phyloP scores from a whole-genome alignment of 768 basidiomycete genomes.

The Hygrocybe coccinea region DNA sequence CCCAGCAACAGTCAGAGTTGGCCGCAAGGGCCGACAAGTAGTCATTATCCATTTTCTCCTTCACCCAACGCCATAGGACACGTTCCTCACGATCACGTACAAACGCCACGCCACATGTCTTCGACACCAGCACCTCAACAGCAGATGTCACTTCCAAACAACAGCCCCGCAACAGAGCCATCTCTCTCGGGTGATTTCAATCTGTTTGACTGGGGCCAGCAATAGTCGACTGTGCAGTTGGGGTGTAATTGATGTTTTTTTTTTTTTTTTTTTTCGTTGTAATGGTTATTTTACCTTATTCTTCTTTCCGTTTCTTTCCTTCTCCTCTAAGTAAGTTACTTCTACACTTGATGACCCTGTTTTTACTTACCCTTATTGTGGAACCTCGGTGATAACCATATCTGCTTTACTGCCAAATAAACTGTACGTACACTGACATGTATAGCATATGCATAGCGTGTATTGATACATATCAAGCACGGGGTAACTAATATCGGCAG shows the following conservation, averaged over 20 bases:
- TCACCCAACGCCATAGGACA: conserved; percentile 30
- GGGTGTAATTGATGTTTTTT: conserved; percentile 20
- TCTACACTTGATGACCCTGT: conserved; percentile 18
- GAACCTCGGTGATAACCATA: not conserved
- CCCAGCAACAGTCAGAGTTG: conserved; percentile 33
- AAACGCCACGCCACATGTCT: conserved; percentile 47
- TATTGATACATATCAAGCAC: not conserved
- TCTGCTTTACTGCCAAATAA: not conserved
- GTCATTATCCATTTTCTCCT: conserved; percentile 37
- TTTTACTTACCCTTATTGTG: conserved; percentile 7
- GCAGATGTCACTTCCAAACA: conserved; percentile 31
- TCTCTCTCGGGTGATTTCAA: conserved; percentile 48
- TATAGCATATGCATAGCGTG: not conserved
- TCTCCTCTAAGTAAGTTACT: too few relatives aligned
- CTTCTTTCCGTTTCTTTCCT: conserved; percentile 8
- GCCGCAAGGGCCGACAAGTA: conserved; percentile 18
- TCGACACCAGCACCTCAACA: conserved; percentile 44
- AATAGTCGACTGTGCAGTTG: conserved; percentile 27
- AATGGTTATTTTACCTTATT: conserved; percentile 15
- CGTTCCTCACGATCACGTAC: conserved; percentile 28
- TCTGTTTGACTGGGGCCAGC: conserved; percentile 54
- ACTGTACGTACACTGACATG: not conserved
- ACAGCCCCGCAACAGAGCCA: conserved; percentile 40
- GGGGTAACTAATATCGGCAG: too few relatives aligned
- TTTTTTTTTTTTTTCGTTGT: conserved; percentile 12